Percentiles rank a stretch among this genome's conserved stretches.
Evolutionary conservation across 805 yeast genomes (phyloP).

Genomic region (Hemisphaericaspora nanyangensis): DNA sequence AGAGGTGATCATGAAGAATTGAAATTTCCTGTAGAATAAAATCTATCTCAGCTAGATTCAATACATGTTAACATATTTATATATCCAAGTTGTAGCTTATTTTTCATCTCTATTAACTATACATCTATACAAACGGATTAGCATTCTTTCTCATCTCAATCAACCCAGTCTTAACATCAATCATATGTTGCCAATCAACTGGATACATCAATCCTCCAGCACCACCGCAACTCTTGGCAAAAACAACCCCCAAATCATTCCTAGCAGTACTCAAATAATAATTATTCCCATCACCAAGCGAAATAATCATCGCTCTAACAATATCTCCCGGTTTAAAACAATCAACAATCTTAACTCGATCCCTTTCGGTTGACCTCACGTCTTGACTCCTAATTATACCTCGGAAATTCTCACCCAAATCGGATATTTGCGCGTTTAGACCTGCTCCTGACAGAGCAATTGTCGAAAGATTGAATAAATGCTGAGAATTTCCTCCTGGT

Average conservation of each 20-base stretch:
- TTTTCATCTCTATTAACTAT: no score
- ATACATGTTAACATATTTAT: no score
- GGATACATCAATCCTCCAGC: conserved; percentile 80
- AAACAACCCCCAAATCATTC: conserved; percentile 90
- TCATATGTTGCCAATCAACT: conserved; percentile 94
- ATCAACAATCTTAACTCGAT: conserved; percentile 72
- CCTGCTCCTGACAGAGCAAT: conserved; percentile 29
- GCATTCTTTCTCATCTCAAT: conserved; percentile 87
- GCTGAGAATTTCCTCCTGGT: conserved; percentile 48
- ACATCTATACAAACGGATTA: conserved; percentile 53
- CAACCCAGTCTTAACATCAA: conserved; percentile 68
- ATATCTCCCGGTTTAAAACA: conserved; percentile 91
- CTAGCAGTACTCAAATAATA: conserved; percentile 86
- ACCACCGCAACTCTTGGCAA: conserved; percentile 70
- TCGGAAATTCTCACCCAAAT: conserved; percentile 83
- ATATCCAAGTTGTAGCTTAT: no score
- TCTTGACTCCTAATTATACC: conserved; percentile 86
- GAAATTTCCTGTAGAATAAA: conserved; percentile 19
- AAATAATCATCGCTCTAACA: conserved; percentile 75
- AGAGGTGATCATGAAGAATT: conserved; percentile 43
- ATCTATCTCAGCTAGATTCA: not conserved
- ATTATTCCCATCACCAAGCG: conserved; percentile 91
- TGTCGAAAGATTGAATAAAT: conserved; percentile 18
- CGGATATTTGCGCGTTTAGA: conserved; percentile 45
- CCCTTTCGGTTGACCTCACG: conserved; percentile 86